phyloP scores from a whole-genome alignment of 2,329 filamentous ascomycete genomes.

The Aureobasidium uvarum region DNA sequence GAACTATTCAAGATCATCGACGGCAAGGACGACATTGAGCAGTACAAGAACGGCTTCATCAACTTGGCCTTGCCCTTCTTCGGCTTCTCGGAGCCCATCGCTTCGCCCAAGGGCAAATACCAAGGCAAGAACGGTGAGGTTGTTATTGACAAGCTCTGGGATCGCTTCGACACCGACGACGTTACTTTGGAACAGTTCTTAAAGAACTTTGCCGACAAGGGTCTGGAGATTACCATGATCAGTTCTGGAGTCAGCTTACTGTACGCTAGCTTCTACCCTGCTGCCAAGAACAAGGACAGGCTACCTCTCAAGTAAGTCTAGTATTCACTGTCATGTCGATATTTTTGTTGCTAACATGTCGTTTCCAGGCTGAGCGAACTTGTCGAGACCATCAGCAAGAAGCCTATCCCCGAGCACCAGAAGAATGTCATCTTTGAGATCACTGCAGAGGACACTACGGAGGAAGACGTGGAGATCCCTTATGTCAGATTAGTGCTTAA shows the following conservation, averaged over 20 bases:
- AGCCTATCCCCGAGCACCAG: conserved; percentile 84
- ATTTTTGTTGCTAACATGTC: conserved; percentile 34
- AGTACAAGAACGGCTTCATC: conserved; percentile 99
- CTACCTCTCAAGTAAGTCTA: conserved; percentile 64
- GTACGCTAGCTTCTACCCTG: conserved; percentile 89
- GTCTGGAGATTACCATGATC: conserved; percentile 84
- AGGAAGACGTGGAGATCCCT: conserved; percentile 94
- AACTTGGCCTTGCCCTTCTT: conserved; percentile 97
- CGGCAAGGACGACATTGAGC: conserved; percentile 92
- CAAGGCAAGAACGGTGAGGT: conserved; percentile 74
- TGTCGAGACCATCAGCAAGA: conserved; percentile 86
- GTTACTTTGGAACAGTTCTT: conserved; percentile 83
- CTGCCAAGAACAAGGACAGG: conserved; percentile 79
- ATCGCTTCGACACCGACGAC: conserved; percentile 87
- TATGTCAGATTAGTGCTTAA: conserved; percentile 86
- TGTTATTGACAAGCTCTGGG: conserved; percentile 93
- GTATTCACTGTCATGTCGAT: background rate
- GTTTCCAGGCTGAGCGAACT: conserved; percentile 74
- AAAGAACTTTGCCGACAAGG: conserved; percentile 74
- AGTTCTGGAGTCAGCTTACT: conserved; percentile 95
- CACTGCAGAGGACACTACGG: conserved; percentile 81
- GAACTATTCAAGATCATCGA: conserved; percentile 97
- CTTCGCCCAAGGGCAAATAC: conserved; percentile 90
- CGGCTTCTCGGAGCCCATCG: conserved; percentile 95
- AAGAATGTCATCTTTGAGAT: conserved; percentile 97